phyloP scores from a whole-genome alignment of 2,329 filamentous ascomycete genomes.

The Hypoxylon sp. region DNA sequence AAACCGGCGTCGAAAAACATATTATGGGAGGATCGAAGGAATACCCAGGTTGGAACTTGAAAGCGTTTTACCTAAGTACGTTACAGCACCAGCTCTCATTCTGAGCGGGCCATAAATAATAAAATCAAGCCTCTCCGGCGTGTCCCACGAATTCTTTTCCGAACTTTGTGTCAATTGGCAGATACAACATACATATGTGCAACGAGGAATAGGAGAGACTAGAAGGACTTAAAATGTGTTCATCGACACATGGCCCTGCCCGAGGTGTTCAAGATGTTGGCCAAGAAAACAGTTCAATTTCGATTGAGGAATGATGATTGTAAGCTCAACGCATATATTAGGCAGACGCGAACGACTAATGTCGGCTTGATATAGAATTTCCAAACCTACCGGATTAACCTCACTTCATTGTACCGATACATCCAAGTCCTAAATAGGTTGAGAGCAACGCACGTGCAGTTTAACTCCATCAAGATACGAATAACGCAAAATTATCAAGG shows the following conservation, averaged over 20 bases:
- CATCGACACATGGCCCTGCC: neutral
- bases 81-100: constrained; percentile 18
- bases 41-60: constrained; percentile 37
- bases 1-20: constrained; percentile 22
- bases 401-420: neutral
- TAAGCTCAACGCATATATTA: neutral
- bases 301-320: neutral
- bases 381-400: neutral
- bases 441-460: neutral
- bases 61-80: constrained; percentile 19
- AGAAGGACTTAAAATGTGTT: neutral
- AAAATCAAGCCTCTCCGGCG: constrained; percentile 21
- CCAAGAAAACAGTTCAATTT: neutral
- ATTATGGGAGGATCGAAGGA: constrained; percentile 17
- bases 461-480: neutral
- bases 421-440: neutral
- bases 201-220: neutral
- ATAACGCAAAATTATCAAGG: neutral
- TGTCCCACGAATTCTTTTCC: neutral
- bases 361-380: neutral
- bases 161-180: neutral
- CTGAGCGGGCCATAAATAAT: constrained; percentile 18
- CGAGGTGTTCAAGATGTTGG: neutral
- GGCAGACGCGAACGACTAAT: neutral
- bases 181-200: neutral